Evolutionary conservation across 192 early-diverging fungal species (phyloP).

Genomic region (Coemansia sp.): DNA sequence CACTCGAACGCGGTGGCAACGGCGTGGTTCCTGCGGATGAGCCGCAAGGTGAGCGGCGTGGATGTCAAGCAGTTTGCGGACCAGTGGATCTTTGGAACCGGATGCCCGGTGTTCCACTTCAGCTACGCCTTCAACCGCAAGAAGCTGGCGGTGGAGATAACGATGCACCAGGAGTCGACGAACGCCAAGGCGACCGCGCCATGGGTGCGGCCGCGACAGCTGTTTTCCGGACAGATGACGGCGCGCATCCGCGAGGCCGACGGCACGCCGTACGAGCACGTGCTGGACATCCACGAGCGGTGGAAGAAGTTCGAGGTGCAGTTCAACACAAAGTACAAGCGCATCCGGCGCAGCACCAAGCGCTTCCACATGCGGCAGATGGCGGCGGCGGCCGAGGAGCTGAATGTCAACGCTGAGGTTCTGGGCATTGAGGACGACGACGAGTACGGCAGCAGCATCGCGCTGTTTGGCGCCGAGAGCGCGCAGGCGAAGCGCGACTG

Average conservation of each 20-base stretch:
- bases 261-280: conserved; percentile 80
- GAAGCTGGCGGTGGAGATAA: conserved; percentile 93
- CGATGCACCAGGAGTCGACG: conserved; percentile 71
- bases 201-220: conserved; percentile 40
- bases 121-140: conserved; percentile 88
- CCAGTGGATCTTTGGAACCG: conserved; percentile 93
- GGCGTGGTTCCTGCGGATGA: conserved; percentile 72
- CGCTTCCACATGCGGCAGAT: conserved; percentile 72
- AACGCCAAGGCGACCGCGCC: conserved; percentile 55
- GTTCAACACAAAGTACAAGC: conserved; percentile 98
- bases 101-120: conserved; percentile 85
- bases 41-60: conserved; percentile 83
- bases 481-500: conserved; percentile 67
- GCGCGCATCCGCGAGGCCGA: conserved; percentile 81
- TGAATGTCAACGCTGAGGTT: conserved; percentile 50
- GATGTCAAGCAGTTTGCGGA: conserved; percentile 81
- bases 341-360: conserved; percentile 81
- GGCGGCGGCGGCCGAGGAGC: conserved; percentile 63
- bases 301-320: conserved; percentile 82
- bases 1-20: conserved; percentile 64
- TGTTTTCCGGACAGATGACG: conserved; percentile 64
- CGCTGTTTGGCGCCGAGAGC: conserved; percentile 60
- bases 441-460: conserved; percentile 45
- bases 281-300: conserved; percentile 75
- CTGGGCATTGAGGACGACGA: conserved; percentile 52